A percentile compares a stretch with the other conserved stretches of the same genome.
Conservation (phyloP, 495 filamentous ascomycete genomes). For the Thermothielavioides terrestris region DNA sequence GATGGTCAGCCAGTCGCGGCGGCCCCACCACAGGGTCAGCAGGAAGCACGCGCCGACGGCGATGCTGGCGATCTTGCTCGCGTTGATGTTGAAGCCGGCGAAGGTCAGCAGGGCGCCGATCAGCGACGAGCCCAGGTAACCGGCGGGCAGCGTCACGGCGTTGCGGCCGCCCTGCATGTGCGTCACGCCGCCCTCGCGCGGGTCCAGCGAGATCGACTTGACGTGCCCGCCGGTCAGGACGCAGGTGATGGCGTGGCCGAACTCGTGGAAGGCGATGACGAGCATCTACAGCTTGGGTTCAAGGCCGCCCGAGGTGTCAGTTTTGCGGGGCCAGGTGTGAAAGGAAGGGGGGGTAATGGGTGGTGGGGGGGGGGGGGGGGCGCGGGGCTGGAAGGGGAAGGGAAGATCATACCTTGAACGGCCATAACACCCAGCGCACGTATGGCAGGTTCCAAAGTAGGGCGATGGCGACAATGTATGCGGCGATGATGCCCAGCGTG, state of each 20-base stretch:
- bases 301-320: constrained; percentile 14
- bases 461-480: constrained; percentile 65
- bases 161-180: constrained; percentile 69
- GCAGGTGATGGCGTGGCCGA: constrained; percentile 66
- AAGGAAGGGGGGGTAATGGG: not conserved
- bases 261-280: constrained; percentile 79
- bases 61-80: constrained; percentile 67
- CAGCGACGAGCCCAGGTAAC: constrained; percentile 65
- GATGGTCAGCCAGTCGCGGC: constrained; percentile 69
- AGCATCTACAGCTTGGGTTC: constrained; percentile 47
- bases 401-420: constrained; percentile 63
- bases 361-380: not conserved
- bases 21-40: constrained; percentile 71
- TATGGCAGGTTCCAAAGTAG: constrained; percentile 75
- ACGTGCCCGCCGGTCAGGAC: constrained; percentile 64
- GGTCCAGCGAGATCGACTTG: constrained; percentile 55
- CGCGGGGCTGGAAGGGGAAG: too few relatives aligned
- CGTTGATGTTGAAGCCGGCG: constrained; percentile 72
- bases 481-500: constrained; percentile 55
- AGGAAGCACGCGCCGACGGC: constrained; percentile 64
- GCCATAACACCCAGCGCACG: constrained; percentile 62
- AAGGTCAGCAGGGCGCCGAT: constrained; percentile 73
- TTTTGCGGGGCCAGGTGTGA: not conserved
- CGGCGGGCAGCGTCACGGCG: constrained; percentile 66
- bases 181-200: constrained; percentile 64